Evolutionary conservation across 2,329 filamentous ascomycete species (phyloP).

Genomic region (Fusarium citri): DNA sequence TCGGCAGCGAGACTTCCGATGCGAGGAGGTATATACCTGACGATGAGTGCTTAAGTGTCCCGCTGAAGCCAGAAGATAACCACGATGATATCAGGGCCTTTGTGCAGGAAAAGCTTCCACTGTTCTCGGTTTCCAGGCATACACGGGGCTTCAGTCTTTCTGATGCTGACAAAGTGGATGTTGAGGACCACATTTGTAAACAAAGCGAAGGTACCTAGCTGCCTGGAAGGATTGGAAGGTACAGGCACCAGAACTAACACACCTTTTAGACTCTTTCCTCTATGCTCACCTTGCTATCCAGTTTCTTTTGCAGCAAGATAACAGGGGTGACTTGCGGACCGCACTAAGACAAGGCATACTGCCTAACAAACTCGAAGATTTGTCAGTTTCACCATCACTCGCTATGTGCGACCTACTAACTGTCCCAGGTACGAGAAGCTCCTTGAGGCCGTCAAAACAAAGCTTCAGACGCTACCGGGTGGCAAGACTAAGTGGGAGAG

Average conservation of each 20-base stretch:
- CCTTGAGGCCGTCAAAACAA: not conserved
- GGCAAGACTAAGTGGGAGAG: not conserved
- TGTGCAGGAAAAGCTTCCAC: not conserved
- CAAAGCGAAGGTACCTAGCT: not conserved
- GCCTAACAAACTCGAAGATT: not conserved
- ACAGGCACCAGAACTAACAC: rapidly evolving
- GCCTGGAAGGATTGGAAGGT: not conserved
- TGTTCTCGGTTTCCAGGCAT: not conserved
- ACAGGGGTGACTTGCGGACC: rapidly evolving
- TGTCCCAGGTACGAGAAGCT: not conserved
- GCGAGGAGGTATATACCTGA: not conserved
- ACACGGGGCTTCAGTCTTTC: not conserved
- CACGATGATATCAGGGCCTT: not conserved
- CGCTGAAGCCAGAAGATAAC: not conserved
- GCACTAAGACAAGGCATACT: not conserved
- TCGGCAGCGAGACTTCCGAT: not conserved
- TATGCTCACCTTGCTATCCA: constrained; percentile 1
- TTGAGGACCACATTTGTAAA: not conserved
- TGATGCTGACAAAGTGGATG: not conserved
- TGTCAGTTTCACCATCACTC: rapidly evolving
- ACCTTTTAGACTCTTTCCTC: not conserved
- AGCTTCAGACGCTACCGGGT: rapidly evolving
- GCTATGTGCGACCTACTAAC: rapidly evolving
- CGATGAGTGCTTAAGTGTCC: not conserved
- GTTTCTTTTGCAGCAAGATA: not conserved